Percentiles rank a stretch among this genome's conserved stretches.
These are phyloP conservation scores for Sporobolomyces phaffii DNA, from an alignment of 768 basidiomycete genomes.

Conservation along the genomic window DNA sequence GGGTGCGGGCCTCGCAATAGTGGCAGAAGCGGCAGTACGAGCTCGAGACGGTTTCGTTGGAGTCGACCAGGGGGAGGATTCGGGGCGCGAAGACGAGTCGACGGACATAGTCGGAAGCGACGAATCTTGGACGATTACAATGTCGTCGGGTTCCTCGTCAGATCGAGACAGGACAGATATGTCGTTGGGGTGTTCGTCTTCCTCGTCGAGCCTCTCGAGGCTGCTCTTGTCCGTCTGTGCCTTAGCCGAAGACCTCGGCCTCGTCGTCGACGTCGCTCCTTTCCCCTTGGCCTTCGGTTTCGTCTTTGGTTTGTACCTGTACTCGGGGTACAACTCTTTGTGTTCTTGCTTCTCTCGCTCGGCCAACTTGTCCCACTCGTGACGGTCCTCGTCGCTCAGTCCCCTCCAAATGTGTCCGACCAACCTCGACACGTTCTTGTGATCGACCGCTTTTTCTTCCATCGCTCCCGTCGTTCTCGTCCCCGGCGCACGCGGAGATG, in stretches of 20 bases:
- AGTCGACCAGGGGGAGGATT: too few relatives aligned
- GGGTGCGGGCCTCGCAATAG: too few relatives aligned
- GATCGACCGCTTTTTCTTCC: slow-evolving; percentile 52
- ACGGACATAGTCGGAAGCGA: too few relatives aligned
- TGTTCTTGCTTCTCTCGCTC: slow-evolving; percentile 39
- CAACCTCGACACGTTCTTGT: slow-evolving; percentile 66
- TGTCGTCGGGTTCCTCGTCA: too few relatives aligned
- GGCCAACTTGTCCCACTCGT: slow-evolving; percentile 39
- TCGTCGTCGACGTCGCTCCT: neutral
- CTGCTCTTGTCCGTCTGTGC: too few relatives aligned
- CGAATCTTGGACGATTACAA: too few relatives aligned
- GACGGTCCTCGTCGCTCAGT: slow-evolving; percentile 49
- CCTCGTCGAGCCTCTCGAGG: neutral
- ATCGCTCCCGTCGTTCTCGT: too few relatives aligned
- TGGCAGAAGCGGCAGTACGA: too few relatives aligned
- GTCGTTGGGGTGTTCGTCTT: neutral
- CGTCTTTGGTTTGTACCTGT: slow-evolving; percentile 28
- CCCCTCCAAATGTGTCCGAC: slow-evolving; percentile 66
- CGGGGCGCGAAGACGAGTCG: too few relatives aligned
- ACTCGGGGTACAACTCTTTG: slow-evolving; percentile 32
- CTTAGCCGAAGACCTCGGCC: neutral
- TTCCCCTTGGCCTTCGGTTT: slow-evolving; percentile 8
- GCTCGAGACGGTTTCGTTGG: too few relatives aligned
- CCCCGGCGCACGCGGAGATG: too few relatives aligned
- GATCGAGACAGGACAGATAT: too few relatives aligned